These are phyloP conservation scores for Musa troglodytarum DNA, from an alignment of 176 grass and related monocot species.

Conservation along the genomic window DNA sequence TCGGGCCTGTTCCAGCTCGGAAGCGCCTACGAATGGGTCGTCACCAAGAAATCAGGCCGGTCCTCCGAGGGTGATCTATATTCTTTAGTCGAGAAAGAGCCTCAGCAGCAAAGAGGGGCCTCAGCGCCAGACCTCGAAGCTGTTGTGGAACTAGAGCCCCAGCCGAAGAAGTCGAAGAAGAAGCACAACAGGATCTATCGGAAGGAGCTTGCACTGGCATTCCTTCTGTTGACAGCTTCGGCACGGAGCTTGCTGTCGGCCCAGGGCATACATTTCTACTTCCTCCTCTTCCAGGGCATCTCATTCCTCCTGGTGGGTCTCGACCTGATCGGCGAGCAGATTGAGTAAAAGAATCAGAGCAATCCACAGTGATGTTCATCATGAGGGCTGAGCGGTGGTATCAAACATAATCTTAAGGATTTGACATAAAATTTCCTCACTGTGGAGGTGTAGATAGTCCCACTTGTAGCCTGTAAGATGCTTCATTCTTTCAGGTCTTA, in stretches of 20 bases:
- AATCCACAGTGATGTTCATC: not conserved
- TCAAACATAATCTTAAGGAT: no score
- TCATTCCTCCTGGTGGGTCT: not conserved
- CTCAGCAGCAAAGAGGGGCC: not conserved
- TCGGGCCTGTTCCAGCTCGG: not conserved
- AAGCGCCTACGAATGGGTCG: not conserved
- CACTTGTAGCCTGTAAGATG: no score
- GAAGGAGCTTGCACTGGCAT: not conserved
- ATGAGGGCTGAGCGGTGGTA: no score
- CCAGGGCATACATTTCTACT: not conserved
- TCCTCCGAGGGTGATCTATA: not conserved
- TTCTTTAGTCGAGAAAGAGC: not conserved
- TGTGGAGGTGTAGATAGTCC: no score
- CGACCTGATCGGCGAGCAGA: not conserved
- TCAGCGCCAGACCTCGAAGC: not conserved
- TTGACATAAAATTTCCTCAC: no score
- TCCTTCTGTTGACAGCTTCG: not conserved
- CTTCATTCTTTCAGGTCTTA: no score
- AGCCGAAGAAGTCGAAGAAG: not conserved
- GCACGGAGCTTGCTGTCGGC: not conserved
- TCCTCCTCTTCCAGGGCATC: not conserved
- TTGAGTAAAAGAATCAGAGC: not conserved
- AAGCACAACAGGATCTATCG: not conserved
- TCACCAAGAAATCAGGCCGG: not conserved
- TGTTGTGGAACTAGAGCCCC: not conserved